These are phyloP conservation scores for Fusarium sp. DNA, from an alignment of 2,329 filamentous ascomycete species.

Conservation along the genomic window DNA sequence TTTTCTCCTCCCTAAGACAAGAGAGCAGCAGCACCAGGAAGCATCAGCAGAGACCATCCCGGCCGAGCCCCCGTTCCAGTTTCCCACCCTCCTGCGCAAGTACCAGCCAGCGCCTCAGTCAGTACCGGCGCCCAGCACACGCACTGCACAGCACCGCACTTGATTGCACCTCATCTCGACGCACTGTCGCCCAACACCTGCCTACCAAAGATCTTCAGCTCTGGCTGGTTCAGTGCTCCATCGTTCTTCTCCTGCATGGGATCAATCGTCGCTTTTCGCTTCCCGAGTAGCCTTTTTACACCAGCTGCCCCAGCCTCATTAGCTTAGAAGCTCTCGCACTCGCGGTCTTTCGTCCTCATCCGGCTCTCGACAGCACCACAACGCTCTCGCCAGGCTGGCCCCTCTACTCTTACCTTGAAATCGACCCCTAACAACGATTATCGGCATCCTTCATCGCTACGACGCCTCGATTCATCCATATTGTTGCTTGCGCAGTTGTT, in stretches of 20 bases:
- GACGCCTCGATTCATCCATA: slow-evolving; percentile 22
- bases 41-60: slow-evolving; percentile 33
- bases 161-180: slow-evolving; percentile 15
- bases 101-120: slow-evolving; percentile 33
- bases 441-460: slow-evolving; percentile 25
- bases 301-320: slow-evolving; percentile 23
- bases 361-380: slow-evolving; percentile 30
- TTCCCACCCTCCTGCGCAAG: slow-evolving; percentile 34
- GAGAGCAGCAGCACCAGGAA: slow-evolving; percentile 8
- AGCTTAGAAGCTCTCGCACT: slow-evolving; percentile 25
- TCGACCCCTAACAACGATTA: slow-evolving; percentile 25
- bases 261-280: slow-evolving; percentile 33
- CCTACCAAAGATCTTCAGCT: slow-evolving; percentile 37
- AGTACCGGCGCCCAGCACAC: slow-evolving; percentile 28
- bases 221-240: slow-evolving; percentile 46
- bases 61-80: slow-evolving; percentile 19
- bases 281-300: slow-evolving; percentile 22
- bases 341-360: slow-evolving; percentile 29
- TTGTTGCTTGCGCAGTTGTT: slow-evolving; percentile 27
- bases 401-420: slow-evolving; percentile 28
- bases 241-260: slow-evolving; percentile 32
- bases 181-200: slow-evolving; percentile 32
- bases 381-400: slow-evolving; percentile 35
- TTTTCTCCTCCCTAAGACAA: slow-evolving; percentile 13
- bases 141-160: slow-evolving; percentile 19